Evolutionary conservation across 1,284 basidiomycete genomes (phyloP).

Genomic region (Boletus semigastroideus): DNA sequence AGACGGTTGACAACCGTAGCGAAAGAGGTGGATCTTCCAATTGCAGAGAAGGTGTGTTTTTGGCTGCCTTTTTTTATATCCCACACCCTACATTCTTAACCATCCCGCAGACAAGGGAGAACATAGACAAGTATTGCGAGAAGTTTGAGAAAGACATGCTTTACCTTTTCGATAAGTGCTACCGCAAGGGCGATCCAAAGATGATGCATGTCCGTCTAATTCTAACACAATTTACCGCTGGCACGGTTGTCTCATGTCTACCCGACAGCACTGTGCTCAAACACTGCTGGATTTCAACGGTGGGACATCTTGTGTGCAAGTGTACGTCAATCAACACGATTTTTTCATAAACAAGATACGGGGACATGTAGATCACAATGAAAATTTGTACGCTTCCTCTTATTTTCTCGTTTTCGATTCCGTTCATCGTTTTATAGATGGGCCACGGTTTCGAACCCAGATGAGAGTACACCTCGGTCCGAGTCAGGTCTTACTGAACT

Average conservation of each 20-base stretch:
- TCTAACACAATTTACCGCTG: slow-evolving; percentile 16
- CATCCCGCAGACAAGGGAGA: slow-evolving; percentile 67
- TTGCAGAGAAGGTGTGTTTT: slow-evolving; percentile 69
- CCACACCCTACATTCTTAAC: slow-evolving; percentile 24
- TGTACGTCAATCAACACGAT: slow-evolving; percentile 99
- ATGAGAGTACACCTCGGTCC: slow-evolving; percentile 72
- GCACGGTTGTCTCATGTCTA: slow-evolving; percentile 12
- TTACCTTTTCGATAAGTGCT: slow-evolving; percentile 91
- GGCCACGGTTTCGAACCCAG: slow-evolving; percentile 78
- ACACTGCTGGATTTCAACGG: slow-evolving; percentile 98
- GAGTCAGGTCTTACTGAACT: slow-evolving; percentile 82
- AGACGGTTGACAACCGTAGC: slow-evolving; percentile 86
- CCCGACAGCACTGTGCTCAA: slow-evolving; percentile 87
- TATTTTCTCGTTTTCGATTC: neutral
- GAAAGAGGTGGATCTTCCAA: slow-evolving; percentile 87
- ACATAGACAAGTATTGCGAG: slow-evolving; percentile 95
- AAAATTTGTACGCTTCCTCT: slow-evolving; percentile 55
- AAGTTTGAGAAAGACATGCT: slow-evolving; percentile 99
- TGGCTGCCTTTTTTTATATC: neutral
- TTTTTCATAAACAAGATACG: slow-evolving; percentile 94
- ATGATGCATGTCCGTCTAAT: slow-evolving; percentile 89
- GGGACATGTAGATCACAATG: slow-evolving; percentile 56
- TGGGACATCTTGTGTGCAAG: slow-evolving; percentile 93
- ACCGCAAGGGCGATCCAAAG: slow-evolving; percentile 95
- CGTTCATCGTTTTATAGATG: slow-evolving; percentile 56